These are phyloP conservation scores for Ogataea nakhonphanomensis DNA, from an alignment of 805 yeast species.

Conservation along the genomic window DNA sequence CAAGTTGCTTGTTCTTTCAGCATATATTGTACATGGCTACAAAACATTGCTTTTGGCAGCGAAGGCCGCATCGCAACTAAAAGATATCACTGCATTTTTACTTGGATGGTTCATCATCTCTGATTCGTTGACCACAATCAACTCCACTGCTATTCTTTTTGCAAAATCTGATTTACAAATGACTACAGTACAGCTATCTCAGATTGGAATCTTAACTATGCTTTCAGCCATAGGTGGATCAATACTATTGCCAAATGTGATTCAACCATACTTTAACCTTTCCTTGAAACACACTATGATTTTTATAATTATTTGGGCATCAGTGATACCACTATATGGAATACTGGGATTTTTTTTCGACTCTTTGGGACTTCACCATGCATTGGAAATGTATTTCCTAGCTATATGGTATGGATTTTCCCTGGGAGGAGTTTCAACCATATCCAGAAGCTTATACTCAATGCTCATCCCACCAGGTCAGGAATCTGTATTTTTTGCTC, in stretches of 20 bases:
- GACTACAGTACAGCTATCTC: slow-evolving; percentile 63
- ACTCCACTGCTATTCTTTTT: slow-evolving; percentile 73
- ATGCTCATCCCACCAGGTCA: slow-evolving; percentile 70
- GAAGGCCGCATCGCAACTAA: slow-evolving; percentile 55
- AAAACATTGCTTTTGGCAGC: slow-evolving; percentile 50
- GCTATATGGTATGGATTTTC: slow-evolving; percentile 77
- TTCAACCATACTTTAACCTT: slow-evolving; percentile 36
- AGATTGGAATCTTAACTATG: slow-evolving; percentile 64
- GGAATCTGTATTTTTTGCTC: slow-evolving; percentile 72
- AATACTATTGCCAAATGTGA: slow-evolving; percentile 46
- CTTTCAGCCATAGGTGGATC: slow-evolving; percentile 69
- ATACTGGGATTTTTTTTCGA: slow-evolving; percentile 58
- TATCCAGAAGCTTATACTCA: slow-evolving; percentile 65
- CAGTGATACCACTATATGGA: slow-evolving; percentile 70
- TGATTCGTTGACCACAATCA: slow-evolving; percentile 74
- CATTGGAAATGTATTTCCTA: slow-evolving; percentile 64
- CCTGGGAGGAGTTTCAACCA: slow-evolving; percentile 68
- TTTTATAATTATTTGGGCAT: slow-evolving; percentile 54
- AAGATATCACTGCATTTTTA: slow-evolving; percentile 64
- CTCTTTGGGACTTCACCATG: slow-evolving; percentile 54
- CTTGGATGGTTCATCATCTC: slow-evolving; percentile 75
- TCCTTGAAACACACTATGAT: slow-evolving; percentile 49
- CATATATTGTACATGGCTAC: slow-evolving; percentile 61
- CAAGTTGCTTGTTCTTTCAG: slow-evolving; percentile 14
- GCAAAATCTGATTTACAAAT: slow-evolving; percentile 68